phyloP scores from a whole-genome alignment of 495 filamentous ascomycete genomes.

The Stereocaulon alpinum region DNA sequence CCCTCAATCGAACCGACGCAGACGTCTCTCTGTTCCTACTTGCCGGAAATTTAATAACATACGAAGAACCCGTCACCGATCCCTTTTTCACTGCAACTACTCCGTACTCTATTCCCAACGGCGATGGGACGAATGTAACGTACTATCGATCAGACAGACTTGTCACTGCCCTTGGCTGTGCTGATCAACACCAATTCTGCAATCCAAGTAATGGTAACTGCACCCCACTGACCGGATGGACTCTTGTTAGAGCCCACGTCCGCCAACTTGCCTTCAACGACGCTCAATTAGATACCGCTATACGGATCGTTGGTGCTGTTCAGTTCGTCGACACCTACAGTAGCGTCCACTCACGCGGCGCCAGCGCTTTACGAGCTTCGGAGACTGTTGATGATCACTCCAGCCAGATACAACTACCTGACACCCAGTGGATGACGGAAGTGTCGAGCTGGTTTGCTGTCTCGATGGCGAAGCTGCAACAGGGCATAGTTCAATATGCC shows the following conservation, averaged over 20 bases:
- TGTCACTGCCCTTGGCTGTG: slow-evolving; percentile 22
- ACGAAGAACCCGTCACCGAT: slow-evolving; percentile 22
- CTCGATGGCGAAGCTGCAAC: slow-evolving; percentile 24
- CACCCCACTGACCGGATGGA: slow-evolving; percentile 10
- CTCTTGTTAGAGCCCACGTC: slow-evolving; percentile 22
- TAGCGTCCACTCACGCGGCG: slow-evolving; percentile 25
- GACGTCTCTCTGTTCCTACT: slow-evolving; percentile 30
- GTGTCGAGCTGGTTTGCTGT: slow-evolving; percentile 24
- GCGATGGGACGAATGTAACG: slow-evolving; percentile 1
- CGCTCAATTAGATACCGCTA: slow-evolving; percentile 36
- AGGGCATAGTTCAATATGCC: slow-evolving; percentile 21
- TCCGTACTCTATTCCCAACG: neutral
- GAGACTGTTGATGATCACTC: slow-evolving; percentile 15
- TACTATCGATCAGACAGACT: slow-evolving; percentile 15
- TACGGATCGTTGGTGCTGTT: slow-evolving; percentile 25
- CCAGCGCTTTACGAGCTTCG: slow-evolving; percentile 20
- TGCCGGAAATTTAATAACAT: slow-evolving; percentile 21
- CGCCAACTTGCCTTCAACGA: slow-evolving; percentile 38
- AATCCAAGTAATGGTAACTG: slow-evolving; percentile 20
- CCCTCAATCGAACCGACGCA: slow-evolving; percentile 26
- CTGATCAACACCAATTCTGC: slow-evolving; percentile 28
- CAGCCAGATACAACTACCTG: slow-evolving; percentile 22
- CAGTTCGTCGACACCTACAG: slow-evolving; percentile 30
- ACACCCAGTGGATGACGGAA: slow-evolving; percentile 29
- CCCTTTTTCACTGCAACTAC: slow-evolving; percentile 22